These are phyloP conservation scores for Thraustotheca clavata DNA, from an alignment of 352 stramenopile species.

Conservation along the genomic window DNA sequence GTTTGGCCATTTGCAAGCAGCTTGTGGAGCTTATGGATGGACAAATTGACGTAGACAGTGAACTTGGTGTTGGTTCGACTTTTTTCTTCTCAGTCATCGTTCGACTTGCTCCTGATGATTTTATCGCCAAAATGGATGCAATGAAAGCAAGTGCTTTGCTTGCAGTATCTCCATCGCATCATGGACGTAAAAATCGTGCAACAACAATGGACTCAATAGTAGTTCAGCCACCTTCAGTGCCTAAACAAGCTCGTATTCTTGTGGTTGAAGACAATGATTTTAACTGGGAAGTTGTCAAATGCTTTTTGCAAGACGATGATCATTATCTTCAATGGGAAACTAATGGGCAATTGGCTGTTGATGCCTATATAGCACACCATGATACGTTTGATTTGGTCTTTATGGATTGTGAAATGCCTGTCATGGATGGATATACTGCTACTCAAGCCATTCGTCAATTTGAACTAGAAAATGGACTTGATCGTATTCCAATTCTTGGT, in stretches of 20 bases:
- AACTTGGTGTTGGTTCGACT: constrained; percentile 63
- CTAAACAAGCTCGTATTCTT: constrained; percentile 48
- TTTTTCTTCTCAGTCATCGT: constrained; percentile 83
- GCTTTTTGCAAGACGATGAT: constrained; percentile 65
- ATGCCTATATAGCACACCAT: constrained; percentile 42
- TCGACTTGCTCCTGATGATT: constrained; percentile 43
- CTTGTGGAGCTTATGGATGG: constrained; percentile 85
- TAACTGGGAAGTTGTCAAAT: constrained; percentile 87
- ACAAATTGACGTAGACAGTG: constrained; percentile 75
- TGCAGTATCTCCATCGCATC: constrained; percentile 22
- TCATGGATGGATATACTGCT: constrained; percentile 74
- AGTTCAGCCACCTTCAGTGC: constrained; percentile 29
- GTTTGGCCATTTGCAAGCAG: constrained; percentile 82
- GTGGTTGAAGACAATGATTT: constrained; percentile 85
- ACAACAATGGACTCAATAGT: constrained; percentile 24
- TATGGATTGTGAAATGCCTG: constrained; percentile 78
- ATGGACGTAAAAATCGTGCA: constrained; percentile 8
- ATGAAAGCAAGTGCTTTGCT: background rate
- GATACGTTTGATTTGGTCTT: constrained; percentile 58
- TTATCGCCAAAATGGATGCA: constrained; percentile 25
- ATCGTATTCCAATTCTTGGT: constrained; percentile 55
- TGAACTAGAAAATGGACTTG: constrained; percentile 47
- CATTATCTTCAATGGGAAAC: constrained; percentile 63
- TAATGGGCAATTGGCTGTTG: constrained; percentile 53
- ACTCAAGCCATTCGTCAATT: constrained; percentile 52